Evolutionary conservation across 306 rosid species (phyloP).

Genomic region (Prunus davidiana): DNA sequence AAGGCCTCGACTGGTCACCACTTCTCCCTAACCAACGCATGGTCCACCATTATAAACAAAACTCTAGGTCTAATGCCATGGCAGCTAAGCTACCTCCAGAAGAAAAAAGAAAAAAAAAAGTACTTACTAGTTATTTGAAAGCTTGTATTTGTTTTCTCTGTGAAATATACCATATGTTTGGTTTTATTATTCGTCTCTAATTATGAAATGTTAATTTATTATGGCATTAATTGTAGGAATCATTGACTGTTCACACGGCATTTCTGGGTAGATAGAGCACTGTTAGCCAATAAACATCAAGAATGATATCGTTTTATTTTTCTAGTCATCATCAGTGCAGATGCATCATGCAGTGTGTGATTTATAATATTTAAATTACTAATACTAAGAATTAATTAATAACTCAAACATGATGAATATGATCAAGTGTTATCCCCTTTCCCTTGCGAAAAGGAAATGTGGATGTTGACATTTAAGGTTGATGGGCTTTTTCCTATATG

Average conservation of each 20-base stretch:
- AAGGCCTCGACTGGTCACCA: background rate
- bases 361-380: background rate
- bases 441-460: constrained; percentile 14
- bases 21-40: background rate
- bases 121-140: constrained; percentile 21
- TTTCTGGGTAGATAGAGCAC: background rate
- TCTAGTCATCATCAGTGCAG: background rate
- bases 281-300: background rate
- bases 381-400: background rate
- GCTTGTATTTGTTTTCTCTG: constrained; percentile 13
- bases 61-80: background rate
- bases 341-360: background rate
- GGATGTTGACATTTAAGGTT: constrained; percentile 23
- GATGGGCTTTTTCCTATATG: background rate
- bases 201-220: background rate
- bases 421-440: background rate
- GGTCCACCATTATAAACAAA: background rate
- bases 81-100: background rate
- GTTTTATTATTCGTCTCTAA: background rate
- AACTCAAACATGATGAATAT: background rate
- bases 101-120: background rate
- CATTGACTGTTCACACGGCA: background rate
- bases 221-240: background rate
- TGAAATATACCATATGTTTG: background rate
- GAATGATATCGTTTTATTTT: background rate